Percentiles rank a stretch among this genome's conserved stretches.
These are phyloP conservation scores for Plasmodium relictum DNA, from an alignment of 169 alveolate species.

Conservation along the genomic window DNA sequence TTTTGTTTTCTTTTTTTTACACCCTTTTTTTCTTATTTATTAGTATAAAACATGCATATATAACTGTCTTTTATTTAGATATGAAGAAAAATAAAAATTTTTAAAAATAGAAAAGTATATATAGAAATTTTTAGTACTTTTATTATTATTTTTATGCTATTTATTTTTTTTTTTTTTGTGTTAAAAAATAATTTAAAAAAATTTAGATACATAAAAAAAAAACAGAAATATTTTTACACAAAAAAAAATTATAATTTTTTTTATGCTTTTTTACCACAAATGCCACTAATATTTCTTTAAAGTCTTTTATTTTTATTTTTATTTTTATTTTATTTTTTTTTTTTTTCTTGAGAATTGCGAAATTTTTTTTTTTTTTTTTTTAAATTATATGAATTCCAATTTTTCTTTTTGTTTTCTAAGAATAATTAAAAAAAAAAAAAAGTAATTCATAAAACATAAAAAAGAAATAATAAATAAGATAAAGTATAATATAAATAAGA, in stretches of 20 bases:
- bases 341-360: no score
- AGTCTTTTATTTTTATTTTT: no score
- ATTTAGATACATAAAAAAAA: neutral
- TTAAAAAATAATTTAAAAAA: neutral
- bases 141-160: no score
- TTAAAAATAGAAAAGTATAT: neutral
- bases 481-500: neutral
- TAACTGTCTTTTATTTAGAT: slow-evolving; percentile 7
- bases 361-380: slow-evolving; percentile 3
- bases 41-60: neutral
- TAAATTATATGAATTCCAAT: slow-evolving; percentile 10
- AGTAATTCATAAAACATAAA: neutral
- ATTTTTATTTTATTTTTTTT: neutral
- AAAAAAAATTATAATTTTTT: neutral
- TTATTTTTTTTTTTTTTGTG: neutral
- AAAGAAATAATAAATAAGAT: neutral
- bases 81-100: neutral
- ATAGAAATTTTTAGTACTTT: neutral
- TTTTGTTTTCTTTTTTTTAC: neutral
- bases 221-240: neutral
- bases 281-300: no score
- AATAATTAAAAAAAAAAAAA: slow-evolving; percentile 4
- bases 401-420: neutral
- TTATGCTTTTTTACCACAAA: neutral
- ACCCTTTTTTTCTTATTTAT: neutral